Percentiles rank a stretch among this genome's conserved stretches.
Evolutionary conservation across 2,329 filamentous ascomycete genomes (phyloP).

Genomic region (Colletotrichum horii): DNA sequence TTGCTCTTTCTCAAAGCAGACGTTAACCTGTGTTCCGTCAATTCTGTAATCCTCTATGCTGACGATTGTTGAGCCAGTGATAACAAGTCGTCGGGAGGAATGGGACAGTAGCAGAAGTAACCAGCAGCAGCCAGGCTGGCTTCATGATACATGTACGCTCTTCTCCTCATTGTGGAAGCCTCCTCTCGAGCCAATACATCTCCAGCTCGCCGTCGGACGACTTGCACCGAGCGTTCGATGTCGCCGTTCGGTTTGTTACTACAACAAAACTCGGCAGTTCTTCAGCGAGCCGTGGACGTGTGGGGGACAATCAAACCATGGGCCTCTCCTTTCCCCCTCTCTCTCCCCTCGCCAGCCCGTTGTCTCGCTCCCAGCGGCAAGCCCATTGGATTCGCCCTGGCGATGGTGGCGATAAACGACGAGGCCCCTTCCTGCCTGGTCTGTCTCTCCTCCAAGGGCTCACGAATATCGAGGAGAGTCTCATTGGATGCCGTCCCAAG

Average conservation of each 20-base stretch:
- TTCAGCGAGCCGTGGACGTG: neutral
- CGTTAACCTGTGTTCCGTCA: neutral
- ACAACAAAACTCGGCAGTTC: neutral
- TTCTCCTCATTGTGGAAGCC: neutral
- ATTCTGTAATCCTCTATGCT: neutral
- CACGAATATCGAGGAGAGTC: neutral
- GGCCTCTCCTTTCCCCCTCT: neutral
- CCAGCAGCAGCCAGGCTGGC: neutral
- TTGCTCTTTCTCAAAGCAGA: conserved; percentile 8
- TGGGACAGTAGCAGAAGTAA: neutral
- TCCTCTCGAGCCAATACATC: neutral
- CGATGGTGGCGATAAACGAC: neutral
- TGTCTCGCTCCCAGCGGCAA: neutral
- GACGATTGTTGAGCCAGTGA: conserved; percentile 2
- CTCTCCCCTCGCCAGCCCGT: neutral
- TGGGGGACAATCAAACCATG: neutral
- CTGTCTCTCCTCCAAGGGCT: neutral
- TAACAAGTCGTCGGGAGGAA: neutral
- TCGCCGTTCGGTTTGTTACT: neutral
- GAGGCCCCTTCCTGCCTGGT: neutral
- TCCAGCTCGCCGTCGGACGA: neutral
- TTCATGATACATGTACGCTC: conserved; percentile 16
- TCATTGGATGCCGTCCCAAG: neutral
- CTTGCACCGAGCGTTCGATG: neutral
- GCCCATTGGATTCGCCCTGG: neutral